phyloP scores from a whole-genome alignment of 768 basidiomycete species.

The Amylocystis lapponica region DNA sequence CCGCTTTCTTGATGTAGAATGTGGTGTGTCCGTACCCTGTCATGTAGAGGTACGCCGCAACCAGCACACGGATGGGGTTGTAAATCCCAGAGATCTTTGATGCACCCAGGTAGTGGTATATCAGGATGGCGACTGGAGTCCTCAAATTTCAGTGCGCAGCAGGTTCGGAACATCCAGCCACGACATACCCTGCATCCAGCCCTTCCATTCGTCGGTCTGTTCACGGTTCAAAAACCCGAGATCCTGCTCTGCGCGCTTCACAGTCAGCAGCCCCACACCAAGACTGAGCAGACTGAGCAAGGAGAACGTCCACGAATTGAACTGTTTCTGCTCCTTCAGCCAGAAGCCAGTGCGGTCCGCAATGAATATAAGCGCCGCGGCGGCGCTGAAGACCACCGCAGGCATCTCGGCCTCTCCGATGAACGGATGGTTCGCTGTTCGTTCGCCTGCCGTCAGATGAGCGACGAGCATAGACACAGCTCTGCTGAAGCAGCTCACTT shows the following conservation, averaged over 20 bases:
- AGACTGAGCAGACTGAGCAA: slow-evolving; percentile 52
- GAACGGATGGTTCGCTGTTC: slow-evolving; percentile 14
- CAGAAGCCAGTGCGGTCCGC: slow-evolving; percentile 86
- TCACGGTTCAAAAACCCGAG: slow-evolving; percentile 86
- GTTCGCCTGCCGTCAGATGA: slow-evolving; percentile 15
- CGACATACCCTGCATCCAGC: slow-evolving; percentile 90
- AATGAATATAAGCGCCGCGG: slow-evolving; percentile 62
- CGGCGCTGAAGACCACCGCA: slow-evolving; percentile 56
- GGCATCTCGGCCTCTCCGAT: slow-evolving; percentile 38
- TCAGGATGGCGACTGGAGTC: slow-evolving; percentile 71
- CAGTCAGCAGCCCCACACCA: slow-evolving; percentile 52
- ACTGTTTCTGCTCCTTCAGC: slow-evolving; percentile 88
- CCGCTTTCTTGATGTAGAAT: slow-evolving; percentile 86
- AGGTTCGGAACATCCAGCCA: background rate
- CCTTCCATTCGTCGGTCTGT: slow-evolving; percentile 97
- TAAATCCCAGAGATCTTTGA: slow-evolving; percentile 91
- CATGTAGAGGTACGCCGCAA: slow-evolving; percentile 90
- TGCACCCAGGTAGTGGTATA: slow-evolving; percentile 89
- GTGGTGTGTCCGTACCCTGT: slow-evolving; percentile 88
- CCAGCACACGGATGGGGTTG: slow-evolving; percentile 83
- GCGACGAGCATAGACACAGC: no score
- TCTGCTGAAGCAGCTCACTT: slow-evolving; percentile 13
- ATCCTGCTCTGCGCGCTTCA: slow-evolving; percentile 74
- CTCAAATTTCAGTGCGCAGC: background rate
- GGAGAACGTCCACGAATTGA: slow-evolving; percentile 60